Conservation (phyloP, 192 early-diverging fungal species). For the Rhizophagus sp. region DNA sequence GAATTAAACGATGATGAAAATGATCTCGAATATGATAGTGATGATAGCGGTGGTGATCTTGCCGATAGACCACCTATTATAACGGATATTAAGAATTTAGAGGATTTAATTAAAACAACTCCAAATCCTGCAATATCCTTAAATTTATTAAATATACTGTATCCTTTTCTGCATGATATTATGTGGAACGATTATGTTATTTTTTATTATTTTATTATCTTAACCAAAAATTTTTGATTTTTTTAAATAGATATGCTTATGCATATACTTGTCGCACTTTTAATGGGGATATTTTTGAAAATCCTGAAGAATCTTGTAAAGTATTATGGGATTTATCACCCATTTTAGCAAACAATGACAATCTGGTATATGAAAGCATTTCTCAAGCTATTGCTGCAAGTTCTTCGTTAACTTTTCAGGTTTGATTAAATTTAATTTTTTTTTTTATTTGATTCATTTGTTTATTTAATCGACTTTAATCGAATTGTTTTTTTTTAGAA, state of each 20-base stretch:
- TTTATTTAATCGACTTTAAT: neutral
- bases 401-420: neutral
- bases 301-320: neutral
- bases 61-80: neutral
- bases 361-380: constrained; percentile 20
- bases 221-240: neutral
- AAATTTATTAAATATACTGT: constrained; percentile 29
- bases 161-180: neutral
- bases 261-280: constrained; percentile 23
- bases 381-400: constrained; percentile 23
- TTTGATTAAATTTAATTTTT: neutral
- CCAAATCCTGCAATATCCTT: constrained; percentile 24
- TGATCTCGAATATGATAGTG: neutral
- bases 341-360: neutral
- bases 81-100: constrained; percentile 15
- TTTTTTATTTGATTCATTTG: neutral
- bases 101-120: constrained; percentile 17
- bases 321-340: constrained; percentile 26
- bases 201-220: neutral
- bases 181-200: neutral
- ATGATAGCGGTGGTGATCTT: neutral
- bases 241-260: constrained; percentile 20
- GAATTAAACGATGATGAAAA: neutral
- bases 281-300: constrained; percentile 22
- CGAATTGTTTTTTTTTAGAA: neutral